These are phyloP conservation scores for Yamadazyma kanchanaburiensis DNA, from an alignment of 1,139 yeast genomes.

Conservation along the genomic window DNA sequence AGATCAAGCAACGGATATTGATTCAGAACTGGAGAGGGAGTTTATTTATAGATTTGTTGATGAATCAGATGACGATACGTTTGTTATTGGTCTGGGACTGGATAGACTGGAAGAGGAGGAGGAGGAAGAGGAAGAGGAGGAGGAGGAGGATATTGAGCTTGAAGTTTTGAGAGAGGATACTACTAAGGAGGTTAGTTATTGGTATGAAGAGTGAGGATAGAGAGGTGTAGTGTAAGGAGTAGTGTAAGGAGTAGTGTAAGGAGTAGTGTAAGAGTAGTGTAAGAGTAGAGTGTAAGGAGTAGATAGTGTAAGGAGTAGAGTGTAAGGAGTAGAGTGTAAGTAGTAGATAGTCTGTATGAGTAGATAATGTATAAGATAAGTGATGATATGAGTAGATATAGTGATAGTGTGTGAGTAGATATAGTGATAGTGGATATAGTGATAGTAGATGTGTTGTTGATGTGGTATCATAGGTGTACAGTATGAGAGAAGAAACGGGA, in stretches of 20 bases:
- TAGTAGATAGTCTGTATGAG: no score
- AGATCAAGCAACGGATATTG: constrained; percentile 15
- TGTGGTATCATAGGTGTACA: no score
- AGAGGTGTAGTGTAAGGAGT: no score
- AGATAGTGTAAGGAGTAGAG: background rate
- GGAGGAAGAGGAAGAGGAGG: constrained; percentile 9
- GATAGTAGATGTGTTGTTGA: no score
- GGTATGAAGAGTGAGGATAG: constrained; percentile 10
- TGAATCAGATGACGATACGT: constrained; percentile 17
- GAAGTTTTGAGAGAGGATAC: constrained; percentile 6
- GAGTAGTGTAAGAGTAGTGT: no score
- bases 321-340: background rate
- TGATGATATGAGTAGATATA: no score
- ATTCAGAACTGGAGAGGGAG: constrained; percentile 7
- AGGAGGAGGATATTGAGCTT: constrained; percentile 7
- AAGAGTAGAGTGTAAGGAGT: no score
- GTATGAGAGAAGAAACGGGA: no score
- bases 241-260: no score
- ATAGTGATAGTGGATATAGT: no score
- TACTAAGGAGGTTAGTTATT: constrained; percentile 5
- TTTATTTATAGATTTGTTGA: constrained; percentile 9
- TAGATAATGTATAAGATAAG: no score
- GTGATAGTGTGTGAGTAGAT: no score
- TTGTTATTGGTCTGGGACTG: constrained; percentile 12
- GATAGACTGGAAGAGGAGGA: constrained; percentile 15